These are phyloP conservation scores for Apocynum venetum DNA, from an alignment of 257 asterid species.

Conservation along the genomic window DNA sequence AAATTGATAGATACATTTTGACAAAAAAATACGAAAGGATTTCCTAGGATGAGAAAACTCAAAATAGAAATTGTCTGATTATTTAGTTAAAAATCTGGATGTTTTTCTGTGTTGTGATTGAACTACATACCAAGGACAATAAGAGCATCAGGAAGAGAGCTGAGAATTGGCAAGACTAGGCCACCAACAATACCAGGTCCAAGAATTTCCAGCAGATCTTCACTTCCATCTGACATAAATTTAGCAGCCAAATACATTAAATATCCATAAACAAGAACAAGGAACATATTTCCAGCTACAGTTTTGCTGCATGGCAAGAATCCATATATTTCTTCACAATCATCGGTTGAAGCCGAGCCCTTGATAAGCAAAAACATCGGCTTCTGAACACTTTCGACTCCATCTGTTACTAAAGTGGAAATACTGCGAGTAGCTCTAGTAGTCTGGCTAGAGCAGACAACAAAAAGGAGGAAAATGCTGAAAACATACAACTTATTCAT, in stretches of 20 bases:
- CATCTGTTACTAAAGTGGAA: constrained; percentile 20
- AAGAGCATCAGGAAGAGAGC: constrained; percentile 51
- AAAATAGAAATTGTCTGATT: not conserved
- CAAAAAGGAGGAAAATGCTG: not conserved
- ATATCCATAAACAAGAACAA: constrained; percentile 45
- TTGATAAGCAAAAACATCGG: constrained; percentile 20
- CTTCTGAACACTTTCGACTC: constrained; percentile 1
- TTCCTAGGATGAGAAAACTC: not conserved
- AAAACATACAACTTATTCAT: not conserved
- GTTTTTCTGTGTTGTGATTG: too few relatives aligned
- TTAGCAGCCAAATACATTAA: constrained; percentile 40
- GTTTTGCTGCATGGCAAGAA: constrained; percentile 56
- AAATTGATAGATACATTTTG: too few relatives aligned
- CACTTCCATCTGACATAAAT: constrained; percentile 47
- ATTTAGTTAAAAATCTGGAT: not conserved
- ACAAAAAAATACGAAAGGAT: not conserved
- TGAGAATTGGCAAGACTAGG: constrained; percentile 58
- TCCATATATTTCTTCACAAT: constrained; percentile 49
- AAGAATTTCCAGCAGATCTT: constrained; percentile 40
- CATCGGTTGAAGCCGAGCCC: constrained; percentile 10
- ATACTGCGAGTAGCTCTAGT: not conserved
- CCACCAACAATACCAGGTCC: constrained; percentile 63
- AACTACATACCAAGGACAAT: constrained; percentile 47
- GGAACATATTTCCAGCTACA: constrained; percentile 49
- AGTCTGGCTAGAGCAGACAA: not conserved